Evolutionary conservation across 176 grass and related monocot species (phyloP).

Genomic region (Lolium multiflorum): DNA sequence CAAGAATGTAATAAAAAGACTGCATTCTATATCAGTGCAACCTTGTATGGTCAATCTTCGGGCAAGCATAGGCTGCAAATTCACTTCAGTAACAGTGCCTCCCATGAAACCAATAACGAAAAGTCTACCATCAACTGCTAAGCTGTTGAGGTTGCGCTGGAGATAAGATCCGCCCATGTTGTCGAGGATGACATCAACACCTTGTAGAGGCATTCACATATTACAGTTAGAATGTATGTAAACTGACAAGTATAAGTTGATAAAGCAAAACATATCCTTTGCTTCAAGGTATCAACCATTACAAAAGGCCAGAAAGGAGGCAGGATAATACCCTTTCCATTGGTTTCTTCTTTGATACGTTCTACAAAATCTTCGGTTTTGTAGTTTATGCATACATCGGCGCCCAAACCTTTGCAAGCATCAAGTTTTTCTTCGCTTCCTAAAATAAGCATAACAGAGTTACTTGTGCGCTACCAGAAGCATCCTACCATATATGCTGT

Average conservation of each 20-base stretch:
- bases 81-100: conserved; percentile 56
- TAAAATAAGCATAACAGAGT: conserved; percentile 16
- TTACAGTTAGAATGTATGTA: not conserved
- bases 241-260: not conserved
- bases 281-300: not conserved
- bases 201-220: conserved; percentile 41
- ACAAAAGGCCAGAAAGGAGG: not conserved
- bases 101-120: conserved; percentile 90
- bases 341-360: conserved; percentile 75
- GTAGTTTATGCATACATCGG: conserved; percentile 91
- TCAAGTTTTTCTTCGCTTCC: conserved; percentile 80
- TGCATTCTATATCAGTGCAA: not conserved
- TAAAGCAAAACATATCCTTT: not conserved
- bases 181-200: conserved; percentile 89
- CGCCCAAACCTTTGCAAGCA: conserved; percentile 82
- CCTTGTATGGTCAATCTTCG: conserved; percentile 82
- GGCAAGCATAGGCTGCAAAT: conserved; percentile 63
- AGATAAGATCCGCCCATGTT: conserved; percentile 72
- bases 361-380: conserved; percentile 88
- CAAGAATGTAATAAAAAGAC: not conserved
- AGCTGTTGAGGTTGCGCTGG: conserved; percentile 72
- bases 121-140: conserved; percentile 78
- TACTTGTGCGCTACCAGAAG: not conserved
- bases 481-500: not conserved
- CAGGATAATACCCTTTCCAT: conserved; percentile 65